A percentile compares a stretch with the other conserved stretches of the same genome.
Conservation (phyloP, 208 protist genomes). For the Lotmaria passim region DNA sequence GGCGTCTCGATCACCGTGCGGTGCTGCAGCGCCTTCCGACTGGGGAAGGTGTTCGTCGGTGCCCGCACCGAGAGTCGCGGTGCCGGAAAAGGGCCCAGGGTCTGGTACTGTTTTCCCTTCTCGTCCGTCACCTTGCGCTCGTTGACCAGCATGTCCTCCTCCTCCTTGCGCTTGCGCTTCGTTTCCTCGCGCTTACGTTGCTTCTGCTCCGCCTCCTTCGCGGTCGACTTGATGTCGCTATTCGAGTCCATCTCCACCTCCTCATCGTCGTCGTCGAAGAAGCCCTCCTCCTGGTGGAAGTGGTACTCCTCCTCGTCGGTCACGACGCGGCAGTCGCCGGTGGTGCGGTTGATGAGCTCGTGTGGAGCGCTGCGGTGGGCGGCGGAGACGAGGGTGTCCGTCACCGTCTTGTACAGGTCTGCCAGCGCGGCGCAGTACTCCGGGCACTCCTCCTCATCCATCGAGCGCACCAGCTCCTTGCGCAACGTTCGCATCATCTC, state of each 20-base stretch:
- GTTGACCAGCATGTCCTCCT: slow-evolving; percentile 89
- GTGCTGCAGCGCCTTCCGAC: slow-evolving; percentile 85
- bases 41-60: slow-evolving; percentile 74
- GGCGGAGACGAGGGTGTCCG: slow-evolving; percentile 82
- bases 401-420: slow-evolving; percentile 85
- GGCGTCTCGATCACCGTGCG: slow-evolving; percentile 69
- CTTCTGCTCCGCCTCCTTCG: slow-evolving; percentile 65
- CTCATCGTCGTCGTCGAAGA: slow-evolving; percentile 82
- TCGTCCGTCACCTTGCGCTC: slow-evolving; percentile 87
- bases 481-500: slow-evolving; percentile 80
- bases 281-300: slow-evolving; percentile 65
- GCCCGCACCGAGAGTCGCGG: slow-evolving; percentile 80
- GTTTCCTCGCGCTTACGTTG: slow-evolving; percentile 78
- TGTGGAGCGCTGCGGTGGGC: slow-evolving; percentile 80
- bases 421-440: slow-evolving; percentile 73
- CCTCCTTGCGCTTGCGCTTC: slow-evolving; percentile 73
- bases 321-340: slow-evolving; percentile 65
- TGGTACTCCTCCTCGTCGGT: slow-evolving; percentile 89
- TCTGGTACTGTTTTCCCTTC: slow-evolving; percentile 74
- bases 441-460: slow-evolving; percentile 55
- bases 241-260: slow-evolving; percentile 65
- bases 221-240: slow-evolving; percentile 56
- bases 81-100: slow-evolving; percentile 74
- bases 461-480: slow-evolving; percentile 75
- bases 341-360: slow-evolving; percentile 81